phyloP scores from a whole-genome alignment of 352 stramenopile species.

The Phytophthora sansomeana region DNA sequence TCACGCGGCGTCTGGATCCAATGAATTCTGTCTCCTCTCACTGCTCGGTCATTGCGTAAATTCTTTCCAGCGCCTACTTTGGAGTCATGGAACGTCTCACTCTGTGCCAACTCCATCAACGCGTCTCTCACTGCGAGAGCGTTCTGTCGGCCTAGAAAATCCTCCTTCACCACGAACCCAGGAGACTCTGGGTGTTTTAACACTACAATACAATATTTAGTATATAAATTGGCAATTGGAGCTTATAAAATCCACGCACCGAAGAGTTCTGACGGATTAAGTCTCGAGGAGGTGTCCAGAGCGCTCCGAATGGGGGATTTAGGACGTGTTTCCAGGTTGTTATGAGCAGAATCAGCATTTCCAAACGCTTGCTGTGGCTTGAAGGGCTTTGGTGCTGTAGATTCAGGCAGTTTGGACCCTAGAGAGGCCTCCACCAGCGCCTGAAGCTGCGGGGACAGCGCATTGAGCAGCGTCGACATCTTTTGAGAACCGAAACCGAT shows the following conservation, averaged over 20 bases:
- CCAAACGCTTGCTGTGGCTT: background rate
- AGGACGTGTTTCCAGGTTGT: slow-evolving; percentile 1
- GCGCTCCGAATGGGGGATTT: background rate
- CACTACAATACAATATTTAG: slow-evolving; percentile 30
- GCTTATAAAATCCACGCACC: slow-evolving; percentile 31
- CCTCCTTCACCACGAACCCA: slow-evolving; percentile 62
- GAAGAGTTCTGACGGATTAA: slow-evolving; percentile 75
- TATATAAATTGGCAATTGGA: background rate
- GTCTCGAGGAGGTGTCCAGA: slow-evolving; percentile 18
- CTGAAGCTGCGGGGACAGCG: slow-evolving; percentile 71
- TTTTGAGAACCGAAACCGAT: background rate
- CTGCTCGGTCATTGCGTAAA: slow-evolving; percentile 42
- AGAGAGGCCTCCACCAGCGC: slow-evolving; percentile 71
- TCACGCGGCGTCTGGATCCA: slow-evolving; percentile 64
- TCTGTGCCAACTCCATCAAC: slow-evolving; percentile 39
- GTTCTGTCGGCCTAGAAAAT: slow-evolving; percentile 50
- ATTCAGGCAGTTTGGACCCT: slow-evolving; percentile 40
- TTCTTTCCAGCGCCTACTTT: slow-evolving; percentile 55
- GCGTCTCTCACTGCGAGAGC: slow-evolving; percentile 51
- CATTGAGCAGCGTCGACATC: slow-evolving; percentile 48
- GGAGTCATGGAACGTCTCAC: slow-evolving; percentile 51
- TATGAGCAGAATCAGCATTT: background rate
- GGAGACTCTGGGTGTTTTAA: slow-evolving; percentile 56
- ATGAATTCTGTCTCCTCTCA: slow-evolving; percentile 74
- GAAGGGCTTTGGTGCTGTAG: background rate